Evolutionary conservation across 768 basidiomycete species (phyloP).

Genomic region (Mycena epipterygia): DNA sequence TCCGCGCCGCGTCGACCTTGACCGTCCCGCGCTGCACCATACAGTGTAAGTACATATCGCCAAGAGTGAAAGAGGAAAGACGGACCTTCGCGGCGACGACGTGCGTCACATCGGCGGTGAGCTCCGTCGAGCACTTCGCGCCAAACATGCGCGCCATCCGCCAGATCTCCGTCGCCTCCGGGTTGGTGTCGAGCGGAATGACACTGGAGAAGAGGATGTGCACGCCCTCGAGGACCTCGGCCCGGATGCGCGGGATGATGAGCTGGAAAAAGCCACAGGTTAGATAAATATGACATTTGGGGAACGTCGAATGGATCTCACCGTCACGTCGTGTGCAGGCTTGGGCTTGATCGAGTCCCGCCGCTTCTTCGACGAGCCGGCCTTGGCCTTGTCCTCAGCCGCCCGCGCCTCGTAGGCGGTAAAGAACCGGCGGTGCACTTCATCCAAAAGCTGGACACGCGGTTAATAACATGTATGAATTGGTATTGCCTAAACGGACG

Average conservation of each 20-base stretch:
- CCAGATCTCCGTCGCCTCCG: slow-evolving; percentile 89
- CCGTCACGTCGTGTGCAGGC: slow-evolving; percentile 80
- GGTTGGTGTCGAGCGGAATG: slow-evolving; percentile 88
- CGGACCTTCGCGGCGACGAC: slow-evolving; percentile 91
- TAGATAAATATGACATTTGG: slow-evolving; percentile 11
- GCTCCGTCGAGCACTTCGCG: slow-evolving; percentile 80
- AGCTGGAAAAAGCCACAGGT: slow-evolving; percentile 61
- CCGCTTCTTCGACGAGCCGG: slow-evolving; percentile 41
- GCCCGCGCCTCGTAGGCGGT: slow-evolving; percentile 67
- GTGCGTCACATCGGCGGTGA: slow-evolving; percentile 82
- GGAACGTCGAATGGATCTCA: slow-evolving; percentile 52
- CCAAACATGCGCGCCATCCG: slow-evolving; percentile 90
- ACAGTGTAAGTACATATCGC: slow-evolving; percentile 12
- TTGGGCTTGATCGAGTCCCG: slow-evolving; percentile 44
- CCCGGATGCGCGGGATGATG: slow-evolving; percentile 88
- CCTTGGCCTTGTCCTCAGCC: slow-evolving; percentile 47
- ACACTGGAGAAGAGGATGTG: slow-evolving; percentile 95
- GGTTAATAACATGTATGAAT: slow-evolving; percentile 1
- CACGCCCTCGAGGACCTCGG: slow-evolving; percentile 80
- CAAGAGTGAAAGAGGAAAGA: slow-evolving; percentile 18
- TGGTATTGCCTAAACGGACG: slow-evolving; percentile 36
- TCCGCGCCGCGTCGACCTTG: slow-evolving; percentile 89
- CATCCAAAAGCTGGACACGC: slow-evolving; percentile 75
- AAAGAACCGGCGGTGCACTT: slow-evolving; percentile 86
- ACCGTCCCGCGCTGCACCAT: slow-evolving; percentile 81